These are phyloP conservation scores for Pseudoturritis turrita DNA, from an alignment of 345 rosid species.

Conservation along the genomic window DNA sequence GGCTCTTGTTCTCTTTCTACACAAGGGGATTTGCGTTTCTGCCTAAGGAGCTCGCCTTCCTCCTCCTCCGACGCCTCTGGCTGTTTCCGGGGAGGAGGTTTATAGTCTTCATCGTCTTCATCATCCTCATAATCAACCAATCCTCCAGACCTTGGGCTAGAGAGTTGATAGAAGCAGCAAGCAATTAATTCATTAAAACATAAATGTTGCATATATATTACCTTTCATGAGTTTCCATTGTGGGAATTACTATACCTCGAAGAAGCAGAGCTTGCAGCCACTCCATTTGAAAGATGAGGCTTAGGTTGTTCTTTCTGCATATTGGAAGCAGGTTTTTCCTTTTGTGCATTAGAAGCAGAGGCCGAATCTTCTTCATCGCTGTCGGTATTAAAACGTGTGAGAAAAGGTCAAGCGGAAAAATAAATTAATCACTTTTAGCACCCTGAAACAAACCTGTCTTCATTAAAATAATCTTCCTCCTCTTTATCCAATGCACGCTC, in stretches of 20 bases:
- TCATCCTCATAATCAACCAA: constrained; percentile 99
- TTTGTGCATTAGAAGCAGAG: constrained; percentile 58
- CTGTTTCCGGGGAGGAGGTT: constrained; percentile 84
- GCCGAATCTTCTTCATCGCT: constrained; percentile 97
- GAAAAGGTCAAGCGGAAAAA: not conserved
- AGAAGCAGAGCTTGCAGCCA: constrained; percentile 45
- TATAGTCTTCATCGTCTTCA: constrained; percentile 90
- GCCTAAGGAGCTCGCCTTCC: constrained; percentile 52
- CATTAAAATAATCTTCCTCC: constrained; percentile 98
- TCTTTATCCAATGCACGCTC: constrained; percentile 96
- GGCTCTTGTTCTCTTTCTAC: constrained; percentile 62
- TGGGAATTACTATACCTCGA: constrained; percentile 48
- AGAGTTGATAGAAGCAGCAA: not conserved
- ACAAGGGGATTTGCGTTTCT: constrained; percentile 62
- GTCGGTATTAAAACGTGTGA: constrained; percentile 24
- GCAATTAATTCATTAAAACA: not conserved
- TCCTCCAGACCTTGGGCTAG: constrained; percentile 68
- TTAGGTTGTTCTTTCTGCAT: constrained; percentile 39
- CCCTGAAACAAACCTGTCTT: constrained; percentile 58
- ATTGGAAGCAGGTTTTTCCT: constrained; percentile 49
- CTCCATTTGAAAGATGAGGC: constrained; percentile 71
- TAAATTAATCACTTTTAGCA: not conserved
- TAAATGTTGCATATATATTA: not conserved
- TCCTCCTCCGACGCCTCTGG: constrained; percentile 58
- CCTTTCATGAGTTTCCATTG: not conserved